Percentiles rank a stretch among this genome's conserved stretches.
Conservation (phyloP, 768 basidiomycete species). For the Chlorophyllum brunneum region DNA sequence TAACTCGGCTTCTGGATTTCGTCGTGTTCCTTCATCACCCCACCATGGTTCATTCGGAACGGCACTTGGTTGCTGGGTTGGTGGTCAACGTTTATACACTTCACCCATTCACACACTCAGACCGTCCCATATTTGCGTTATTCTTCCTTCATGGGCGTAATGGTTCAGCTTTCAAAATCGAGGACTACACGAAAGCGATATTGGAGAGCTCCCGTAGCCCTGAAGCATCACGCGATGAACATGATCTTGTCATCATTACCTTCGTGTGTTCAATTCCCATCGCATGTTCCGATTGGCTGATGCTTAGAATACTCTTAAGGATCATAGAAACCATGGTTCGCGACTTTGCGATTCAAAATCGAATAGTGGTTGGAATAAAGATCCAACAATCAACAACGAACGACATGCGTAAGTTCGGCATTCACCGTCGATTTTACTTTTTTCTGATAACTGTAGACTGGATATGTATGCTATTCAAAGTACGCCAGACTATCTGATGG, state of each 20-base stretch:
- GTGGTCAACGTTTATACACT: conserved; percentile 30
- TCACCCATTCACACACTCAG: conserved; percentile 19
- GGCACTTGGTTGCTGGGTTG: conserved; percentile 33
- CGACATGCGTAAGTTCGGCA: conserved; percentile 35
- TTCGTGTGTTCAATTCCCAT: conserved; percentile 30
- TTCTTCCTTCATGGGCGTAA: conserved; percentile 43
- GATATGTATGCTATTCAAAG: conserved; percentile 49
- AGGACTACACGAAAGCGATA: conserved; percentile 24
- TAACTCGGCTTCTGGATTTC: background rate
- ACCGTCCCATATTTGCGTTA: conserved; percentile 32
- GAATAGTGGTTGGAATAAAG: conserved; percentile 34
- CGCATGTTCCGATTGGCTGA: background rate
- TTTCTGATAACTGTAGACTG: conserved; percentile 22
- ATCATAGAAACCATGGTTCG: conserved; percentile 44
- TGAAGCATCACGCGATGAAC: background rate
- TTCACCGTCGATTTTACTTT: background rate
- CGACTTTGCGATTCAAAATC: conserved; percentile 28
- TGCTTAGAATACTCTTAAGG: conserved; percentile 23
- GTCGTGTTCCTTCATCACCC: too few relatives aligned
- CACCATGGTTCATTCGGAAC: conserved; percentile 15
- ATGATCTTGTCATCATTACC: conserved; percentile 31
- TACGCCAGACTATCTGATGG: conserved; percentile 19
- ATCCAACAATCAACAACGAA: conserved; percentile 26
- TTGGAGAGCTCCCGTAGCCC: conserved; percentile 17
- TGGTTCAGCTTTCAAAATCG: conserved; percentile 26